phyloP scores from a whole-genome alignment of 768 basidiomycete species.

The Boletus reticuloceps region DNA sequence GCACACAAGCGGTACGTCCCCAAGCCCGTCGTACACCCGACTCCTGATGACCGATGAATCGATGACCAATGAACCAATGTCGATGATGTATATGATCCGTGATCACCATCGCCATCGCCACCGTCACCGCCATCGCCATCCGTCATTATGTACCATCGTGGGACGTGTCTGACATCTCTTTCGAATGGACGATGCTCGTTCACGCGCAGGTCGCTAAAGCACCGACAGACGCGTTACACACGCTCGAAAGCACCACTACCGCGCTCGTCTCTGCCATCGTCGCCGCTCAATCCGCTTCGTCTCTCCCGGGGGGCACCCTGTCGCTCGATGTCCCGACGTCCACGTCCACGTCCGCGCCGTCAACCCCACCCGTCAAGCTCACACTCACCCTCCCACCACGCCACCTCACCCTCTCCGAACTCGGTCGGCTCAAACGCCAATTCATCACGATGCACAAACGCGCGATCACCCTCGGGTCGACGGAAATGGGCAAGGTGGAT shows the following conservation, averaged over 20 bases:
- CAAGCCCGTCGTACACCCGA: not conserved
- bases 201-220: constrained; percentile 66
- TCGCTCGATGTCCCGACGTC: constrained; percentile 24
- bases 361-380: constrained; percentile 15
- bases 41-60: not conserved
- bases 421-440: constrained; percentile 88
- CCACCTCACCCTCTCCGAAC: constrained; percentile 76
- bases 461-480: constrained; percentile 79
- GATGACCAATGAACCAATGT: too few relatives aligned
- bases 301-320: constrained; percentile 43
- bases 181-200: too few relatives aligned
- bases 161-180: too few relatives aligned
- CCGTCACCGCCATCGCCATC: too few relatives aligned
- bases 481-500: constrained; percentile 71
- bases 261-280: constrained; percentile 71
- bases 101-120: too few relatives aligned
- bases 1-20: constrained; percentile 62
- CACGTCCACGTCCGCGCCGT: constrained; percentile 39
- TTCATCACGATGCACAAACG: constrained; percentile 90
- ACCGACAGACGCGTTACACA: constrained; percentile 83
- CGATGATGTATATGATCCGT: too few relatives aligned
- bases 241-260: constrained; percentile 77
- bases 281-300: constrained; percentile 54
- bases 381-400: constrained; percentile 66
- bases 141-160: too few relatives aligned